Conservation (phyloP, 345 rosid species). For the Aquilaria sinensis region DNA sequence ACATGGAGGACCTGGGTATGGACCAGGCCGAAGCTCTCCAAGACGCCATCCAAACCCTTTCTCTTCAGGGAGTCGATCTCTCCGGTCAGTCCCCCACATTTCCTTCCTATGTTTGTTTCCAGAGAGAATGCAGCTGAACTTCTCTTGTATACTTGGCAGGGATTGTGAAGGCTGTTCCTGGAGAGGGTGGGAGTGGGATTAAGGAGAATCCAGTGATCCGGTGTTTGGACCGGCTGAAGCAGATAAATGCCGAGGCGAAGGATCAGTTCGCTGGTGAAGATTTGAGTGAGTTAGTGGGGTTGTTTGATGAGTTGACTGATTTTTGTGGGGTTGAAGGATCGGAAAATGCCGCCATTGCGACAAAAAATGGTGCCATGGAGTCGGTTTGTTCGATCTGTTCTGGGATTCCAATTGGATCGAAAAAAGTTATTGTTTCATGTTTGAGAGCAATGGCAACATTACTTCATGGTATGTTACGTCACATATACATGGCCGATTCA, state of each 20-base stretch:
- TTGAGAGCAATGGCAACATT: conserved; percentile 51
- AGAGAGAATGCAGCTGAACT: not conserved
- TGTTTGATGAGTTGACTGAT: conserved; percentile 38
- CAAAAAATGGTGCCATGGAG: conserved; percentile 64
- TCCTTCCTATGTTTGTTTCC: not conserved
- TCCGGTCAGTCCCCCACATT: conserved; percentile 31
- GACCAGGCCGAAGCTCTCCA: conserved; percentile 84
- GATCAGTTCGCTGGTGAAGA: conserved; percentile 23
- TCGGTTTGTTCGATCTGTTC: conserved; percentile 53
- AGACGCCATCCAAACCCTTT: conserved; percentile 78
- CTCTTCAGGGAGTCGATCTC: conserved; percentile 94
- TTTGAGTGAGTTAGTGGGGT: conserved; percentile 37
- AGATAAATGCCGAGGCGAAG: conserved; percentile 17
- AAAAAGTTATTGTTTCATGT: conserved; percentile 35
- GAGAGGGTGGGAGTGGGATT: conserved; percentile 43
- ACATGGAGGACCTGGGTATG: conserved; percentile 84
- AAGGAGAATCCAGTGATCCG: conserved; percentile 57
- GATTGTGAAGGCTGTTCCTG: conserved; percentile 66
- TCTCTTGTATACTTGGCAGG: conserved; percentile 29
- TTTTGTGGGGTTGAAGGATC: conserved; percentile 37
- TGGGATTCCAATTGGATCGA: conserved; percentile 32
- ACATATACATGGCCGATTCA: too few species aligned
- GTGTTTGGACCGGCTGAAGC: conserved; percentile 55
- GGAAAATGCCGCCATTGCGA: conserved; percentile 56
- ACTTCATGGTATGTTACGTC: conserved; percentile 46